A percentile compares a stretch with the other conserved stretches of the same genome.
phyloP scores from a whole-genome alignment of 495 filamentous ascomycete genomes.

The Tuber magnatum region DNA sequence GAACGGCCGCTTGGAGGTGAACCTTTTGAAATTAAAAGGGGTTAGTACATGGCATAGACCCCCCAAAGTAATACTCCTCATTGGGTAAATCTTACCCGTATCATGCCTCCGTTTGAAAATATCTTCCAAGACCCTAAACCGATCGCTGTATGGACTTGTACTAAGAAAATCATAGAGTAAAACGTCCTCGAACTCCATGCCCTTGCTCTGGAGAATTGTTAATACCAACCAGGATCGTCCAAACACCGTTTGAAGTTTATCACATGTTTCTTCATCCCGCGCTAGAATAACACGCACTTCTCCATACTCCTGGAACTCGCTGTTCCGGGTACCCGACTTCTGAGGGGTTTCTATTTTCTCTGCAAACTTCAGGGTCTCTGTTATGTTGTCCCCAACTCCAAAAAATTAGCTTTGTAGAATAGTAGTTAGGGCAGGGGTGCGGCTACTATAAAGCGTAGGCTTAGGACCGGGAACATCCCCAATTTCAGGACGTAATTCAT shows the following conservation, averaged over 20 bases:
- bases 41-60: slow-evolving; percentile 9
- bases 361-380: slow-evolving; percentile 1
- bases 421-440: too few species aligned
- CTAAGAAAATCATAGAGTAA: too few species aligned
- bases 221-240: slow-evolving; percentile 41
- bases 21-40: neutral
- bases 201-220: slow-evolving; percentile 35
- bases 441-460: slow-evolving; percentile 43
- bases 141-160: too few species aligned
- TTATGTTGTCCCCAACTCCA: neutral
- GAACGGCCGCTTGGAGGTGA: neutral
- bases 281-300: slow-evolving; percentile 1
- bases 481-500: slow-evolving; percentile 44
- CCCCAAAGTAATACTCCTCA: neutral
- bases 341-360: slow-evolving; percentile 35
- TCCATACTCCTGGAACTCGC: slow-evolving; percentile 37
- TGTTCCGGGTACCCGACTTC: slow-evolving; percentile 32
- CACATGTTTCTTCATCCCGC: too few species aligned
- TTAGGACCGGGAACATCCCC: slow-evolving; percentile 43
- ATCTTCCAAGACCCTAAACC: neutral
- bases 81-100: neutral
- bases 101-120: neutral
- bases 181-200: too few species aligned
- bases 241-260: slow-evolving; percentile 20
- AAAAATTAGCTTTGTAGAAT: slow-evolving; percentile 3